Evolutionary conservation across 495 filamentous ascomycete species (phyloP), one percentile per base, ranked within the genome.

Genomic region (Durotheca rogersii): DNA sequence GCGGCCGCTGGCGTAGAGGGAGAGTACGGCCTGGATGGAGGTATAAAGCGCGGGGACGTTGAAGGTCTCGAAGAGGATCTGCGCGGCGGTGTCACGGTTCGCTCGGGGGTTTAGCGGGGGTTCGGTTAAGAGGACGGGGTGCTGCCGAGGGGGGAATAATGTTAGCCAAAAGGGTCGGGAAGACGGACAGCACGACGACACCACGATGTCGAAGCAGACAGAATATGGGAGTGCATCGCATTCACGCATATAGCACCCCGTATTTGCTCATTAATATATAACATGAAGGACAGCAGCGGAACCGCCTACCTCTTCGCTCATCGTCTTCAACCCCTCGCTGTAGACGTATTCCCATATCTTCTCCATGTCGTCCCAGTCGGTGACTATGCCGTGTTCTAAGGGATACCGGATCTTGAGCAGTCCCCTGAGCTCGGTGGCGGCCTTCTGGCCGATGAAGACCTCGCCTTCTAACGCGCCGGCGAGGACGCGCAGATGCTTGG

Each of bases 291-390:
- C n/a, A n/a, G n/a, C n/a, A n/a, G n/a, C n/a, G n/a, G n/a, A n/a
- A n/a, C n/a, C n/a, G 46, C 50, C 25, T 53, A 92, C 87, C 75
- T 99, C 94, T 76, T 97, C 93, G 62, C 90, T 95, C 61, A 95
- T 78, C 18, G 92, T 95, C 74, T 96, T 97, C 56, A 99, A 70
- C 32, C 80, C 81, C 48, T 81, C 78, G 19, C 72, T 75, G 58
- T 81, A 81, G 2, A 81, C 78, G 47, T 75, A 80, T 56, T 90
- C 87, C 93, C 93, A 99, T 71, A 99, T 99, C 69, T 88, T 86
- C 74, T 97, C 93, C 93, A 99, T 99, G 64, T 99, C 93, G 61
- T 97, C 93, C 93, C 93, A 99, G 71, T 99, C 91, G 51, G 93
- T 99, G 36, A 99, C 93, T 55, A 97, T 93, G 62, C 93, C 93